A percentile compares a stretch with the other conserved stretches of the same genome.
phyloP scores from a whole-genome alignment of 306 rosid genomes.

The Luffa aegyptiaca region DNA sequence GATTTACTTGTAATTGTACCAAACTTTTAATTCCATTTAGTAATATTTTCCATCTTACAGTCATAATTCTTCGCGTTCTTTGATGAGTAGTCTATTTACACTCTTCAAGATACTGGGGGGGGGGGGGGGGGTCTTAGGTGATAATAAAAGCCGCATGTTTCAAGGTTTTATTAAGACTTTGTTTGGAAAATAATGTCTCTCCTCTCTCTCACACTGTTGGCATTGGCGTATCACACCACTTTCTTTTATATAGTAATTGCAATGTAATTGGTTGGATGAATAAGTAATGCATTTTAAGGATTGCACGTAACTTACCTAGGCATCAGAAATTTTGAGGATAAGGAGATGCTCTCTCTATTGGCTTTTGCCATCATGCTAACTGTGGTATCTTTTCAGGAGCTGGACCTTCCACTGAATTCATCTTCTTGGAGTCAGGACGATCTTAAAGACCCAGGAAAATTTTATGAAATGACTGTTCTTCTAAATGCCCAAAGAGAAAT shows the following conservation, averaged over 20 bases:
- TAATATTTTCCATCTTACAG: not conserved
- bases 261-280: not conserved
- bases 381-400: conserved; percentile 43
- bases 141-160: not conserved
- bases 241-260: not conserved
- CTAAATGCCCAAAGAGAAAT: conserved; percentile 93
- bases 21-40: not conserved
- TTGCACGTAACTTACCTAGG: not conserved
- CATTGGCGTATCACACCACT: not conserved
- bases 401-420: conserved; percentile 76
- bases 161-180: not conserved
- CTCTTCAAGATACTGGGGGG: not conserved
- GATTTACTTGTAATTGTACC: not conserved
- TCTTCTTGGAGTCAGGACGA: conserved; percentile 92
- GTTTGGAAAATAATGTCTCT: not conserved
- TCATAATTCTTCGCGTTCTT: not conserved
- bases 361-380: conserved; percentile 20
- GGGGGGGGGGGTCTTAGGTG: not conserved
- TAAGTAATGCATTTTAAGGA: not conserved
- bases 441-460: conserved; percentile 70
- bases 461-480: conserved; percentile 87
- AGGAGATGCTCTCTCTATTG: not conserved
- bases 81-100: not conserved
- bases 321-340: not conserved
- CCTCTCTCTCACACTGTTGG: not conserved